phyloP scores from a whole-genome alignment of 176 grass and related monocot genomes.

The Cenchrus americanus region DNA sequence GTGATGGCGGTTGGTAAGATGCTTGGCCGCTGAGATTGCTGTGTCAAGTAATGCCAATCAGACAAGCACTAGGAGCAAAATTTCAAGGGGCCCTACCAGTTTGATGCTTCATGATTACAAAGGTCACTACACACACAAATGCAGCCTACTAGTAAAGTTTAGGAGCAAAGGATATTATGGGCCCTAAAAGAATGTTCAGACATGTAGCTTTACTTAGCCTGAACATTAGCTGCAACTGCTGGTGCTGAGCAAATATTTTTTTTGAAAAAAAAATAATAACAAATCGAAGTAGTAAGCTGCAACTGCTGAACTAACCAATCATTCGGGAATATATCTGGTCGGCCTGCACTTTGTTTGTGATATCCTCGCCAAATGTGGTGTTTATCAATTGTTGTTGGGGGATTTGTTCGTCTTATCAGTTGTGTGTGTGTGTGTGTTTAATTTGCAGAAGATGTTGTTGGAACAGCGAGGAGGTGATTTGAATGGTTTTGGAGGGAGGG shows the following conservation, averaged over 20 bases:
- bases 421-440: neutral
- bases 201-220: constrained; percentile 14
- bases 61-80: constrained; percentile 36
- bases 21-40: constrained; percentile 46
- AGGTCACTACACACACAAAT: neutral
- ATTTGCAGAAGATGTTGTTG: neutral
- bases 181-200: constrained; percentile 36
- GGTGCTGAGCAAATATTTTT: neutral
- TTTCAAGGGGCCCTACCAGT: constrained; percentile 19
- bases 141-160: constrained; percentile 27
- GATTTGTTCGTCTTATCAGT: constrained; percentile 9
- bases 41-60: constrained; percentile 49
- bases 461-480: constrained; percentile 20
- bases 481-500: constrained; percentile 46
- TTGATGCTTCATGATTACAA: constrained; percentile 42
- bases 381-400: neutral
- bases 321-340: neutral
- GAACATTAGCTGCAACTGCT: constrained; percentile 11
- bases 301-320: constrained; percentile 2
- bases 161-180: constrained; percentile 13
- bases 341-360: neutral
- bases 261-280: neutral
- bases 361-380: neutral
- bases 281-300: neutral
- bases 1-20: constrained; percentile 47